phyloP scores from a whole-genome alignment of 805 yeast genomes.

The Naumovozyma dairenensis region DNA sequence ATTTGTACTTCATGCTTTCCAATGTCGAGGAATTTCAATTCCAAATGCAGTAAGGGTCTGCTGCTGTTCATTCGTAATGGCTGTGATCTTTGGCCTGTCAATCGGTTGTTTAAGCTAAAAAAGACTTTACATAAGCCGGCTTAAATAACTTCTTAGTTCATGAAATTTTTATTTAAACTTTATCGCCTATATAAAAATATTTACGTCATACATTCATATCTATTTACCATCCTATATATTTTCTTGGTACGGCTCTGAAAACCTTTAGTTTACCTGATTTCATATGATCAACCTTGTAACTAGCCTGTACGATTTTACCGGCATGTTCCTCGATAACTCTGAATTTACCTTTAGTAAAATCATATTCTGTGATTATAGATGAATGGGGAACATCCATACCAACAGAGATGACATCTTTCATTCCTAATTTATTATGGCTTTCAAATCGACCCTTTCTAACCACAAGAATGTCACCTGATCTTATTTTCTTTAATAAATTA shows the following conservation, averaged over 20 bases:
- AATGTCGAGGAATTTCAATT: no score
- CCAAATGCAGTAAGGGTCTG: no score
- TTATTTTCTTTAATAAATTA: conserved; percentile 48
- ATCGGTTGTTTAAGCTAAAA: no score
- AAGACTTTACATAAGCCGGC: no score
- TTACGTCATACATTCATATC: not conserved
- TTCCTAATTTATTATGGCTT: conserved; percentile 38
- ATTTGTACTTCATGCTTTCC: no score
- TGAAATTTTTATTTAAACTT: not conserved
- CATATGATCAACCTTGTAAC: conserved; percentile 63
- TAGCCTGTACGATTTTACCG: conserved; percentile 47
- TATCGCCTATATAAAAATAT: no score
- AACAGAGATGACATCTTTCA: conserved; percentile 46
- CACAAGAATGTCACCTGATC: conserved; percentile 78
- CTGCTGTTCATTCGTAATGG: no score
- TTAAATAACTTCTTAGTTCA: no score
- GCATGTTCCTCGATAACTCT: conserved; percentile 52
- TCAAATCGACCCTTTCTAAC: conserved; percentile 67
- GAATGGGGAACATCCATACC: conserved; percentile 47
- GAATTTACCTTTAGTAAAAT: conserved; percentile 58
- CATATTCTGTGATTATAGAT: conserved; percentile 64
- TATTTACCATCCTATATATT: conserved; percentile 63
- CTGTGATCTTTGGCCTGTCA: no score
- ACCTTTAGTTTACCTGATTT: conserved; percentile 71
- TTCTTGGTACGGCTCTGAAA: conserved; percentile 68